Evolutionary conservation across 495 filamentous ascomycete genomes (phyloP), one percentile per base, ranked within the genome.

Genomic region (Ramalina intermedia): DNA sequence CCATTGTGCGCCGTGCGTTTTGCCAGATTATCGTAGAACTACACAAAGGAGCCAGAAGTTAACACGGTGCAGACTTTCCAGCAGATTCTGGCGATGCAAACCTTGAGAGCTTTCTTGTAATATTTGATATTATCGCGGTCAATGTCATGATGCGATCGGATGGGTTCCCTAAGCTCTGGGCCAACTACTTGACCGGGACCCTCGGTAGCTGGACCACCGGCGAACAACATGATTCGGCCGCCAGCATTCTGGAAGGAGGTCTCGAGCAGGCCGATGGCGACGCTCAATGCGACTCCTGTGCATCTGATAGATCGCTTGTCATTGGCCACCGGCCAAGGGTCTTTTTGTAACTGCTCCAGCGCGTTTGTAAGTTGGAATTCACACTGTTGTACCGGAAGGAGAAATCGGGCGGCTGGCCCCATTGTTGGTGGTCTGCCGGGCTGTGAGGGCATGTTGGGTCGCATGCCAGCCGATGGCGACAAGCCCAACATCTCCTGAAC

Each of bases 71-170:
- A 17, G 26, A 33, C 4, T 23, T 8, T 11, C 23, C 2, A 29
- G 38, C 16, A 50, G 47, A 68, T 35, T 68, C 29, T 9, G 29
- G 29, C 7, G 29, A 33, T 33, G 7, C 29, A 33, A 9, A 94
- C 87, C 82, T 96, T 99, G 13, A 94, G 66, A 40, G 93, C 91
- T 67, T 96, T 96, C 75, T 99, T 99, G 69, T 94, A 96, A 64
- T 96, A 96, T 65, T 96, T 99, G 70, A 95, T 94, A 58, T 96
- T 95, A 61, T 99, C 93, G 37, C 87, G 79, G 59, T 99, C 93
- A 62, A 99, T 99, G 57, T 99, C 93, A 61, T 99, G 93, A 69
- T 99, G 93, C 33, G 93, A 96, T 59, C 93, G 82, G 50, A 99
- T 96, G 14, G 93, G 87, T 62, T 99, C 93, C 63, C 88, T 83